Base-by-base conservation (phyloP, 169 alveolate genomes). In the Neospora caninum region DNA sequence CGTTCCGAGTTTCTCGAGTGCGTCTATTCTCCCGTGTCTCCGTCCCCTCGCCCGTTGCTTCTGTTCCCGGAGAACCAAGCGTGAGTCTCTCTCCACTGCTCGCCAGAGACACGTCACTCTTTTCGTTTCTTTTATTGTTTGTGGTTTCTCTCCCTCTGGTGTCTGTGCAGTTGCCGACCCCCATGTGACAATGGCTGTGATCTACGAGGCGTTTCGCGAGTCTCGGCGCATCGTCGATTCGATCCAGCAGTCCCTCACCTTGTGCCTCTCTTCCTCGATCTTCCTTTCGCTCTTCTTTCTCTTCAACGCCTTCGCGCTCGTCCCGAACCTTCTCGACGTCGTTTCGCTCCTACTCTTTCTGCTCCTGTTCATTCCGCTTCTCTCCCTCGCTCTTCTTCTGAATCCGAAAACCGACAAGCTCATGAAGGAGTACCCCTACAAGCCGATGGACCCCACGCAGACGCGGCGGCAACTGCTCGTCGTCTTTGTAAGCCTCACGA, bases 191-290 rank as follows among this genome's bases (percentile, higher is more conserved):
- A 88, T 88, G 58, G 93, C 87, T 36, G 80, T 93, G 34, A 49
- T 93, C 45, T 87, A 53, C 91, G 67, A 43, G 39, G 89, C 91
- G 16, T 86, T 86, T 84, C 64, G 88, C 41, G 95, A 93, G 70
- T 88, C 94, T 16, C 45, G 95, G 88, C 92, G 92, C 25, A 6
- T 43, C 54, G 88, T 91, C 34, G 86, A 64, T 70, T 34, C 88
- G 34, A 80, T 80, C 69, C 94, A 91, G 58, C 88, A 64, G 91
- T n/a, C 91, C 25, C 29, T 84, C 36, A 43, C 54, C 38, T 45
- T 84, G 38, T 43, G 54, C 42, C 64, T 84, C n/a, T 20, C 67
- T 9, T 20, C 73, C 29, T n/a, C 49, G 36, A 22, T 31, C 43
- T 49, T 84, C 31, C 83, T 88, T 9, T 34, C 67, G 42, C 31